A percentile compares a stretch with the other conserved stretches of the same genome.
phyloP scores from a whole-genome alignment of 306 rosid species.

The Styphnolobium japonicum region DNA sequence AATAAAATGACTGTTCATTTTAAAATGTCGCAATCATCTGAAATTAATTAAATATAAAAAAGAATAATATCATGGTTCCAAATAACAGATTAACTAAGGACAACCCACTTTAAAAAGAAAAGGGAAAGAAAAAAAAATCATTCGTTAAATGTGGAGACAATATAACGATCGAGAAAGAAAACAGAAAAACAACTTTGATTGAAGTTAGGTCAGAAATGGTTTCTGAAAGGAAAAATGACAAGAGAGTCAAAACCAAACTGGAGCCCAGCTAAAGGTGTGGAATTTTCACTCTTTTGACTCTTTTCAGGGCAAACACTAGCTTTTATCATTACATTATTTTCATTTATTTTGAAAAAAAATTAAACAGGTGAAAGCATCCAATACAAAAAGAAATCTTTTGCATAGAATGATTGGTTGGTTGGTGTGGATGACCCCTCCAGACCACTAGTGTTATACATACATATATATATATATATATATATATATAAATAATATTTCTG shows the following conservation, averaged over 20 bases:
- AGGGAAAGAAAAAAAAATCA: not conserved
- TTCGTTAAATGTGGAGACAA: not conserved
- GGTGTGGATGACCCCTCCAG: not conserved
- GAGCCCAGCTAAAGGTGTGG: not conserved
- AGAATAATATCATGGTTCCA: not conserved
- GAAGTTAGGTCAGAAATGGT: not conserved
- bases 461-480: not conserved
- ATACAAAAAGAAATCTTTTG: not conserved
- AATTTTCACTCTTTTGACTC: not conserved
- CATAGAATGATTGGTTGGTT: not conserved
- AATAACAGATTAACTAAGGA: too few relatives aligned
- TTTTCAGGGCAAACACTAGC: not conserved
- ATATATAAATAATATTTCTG: not conserved
- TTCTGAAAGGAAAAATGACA: not conserved
- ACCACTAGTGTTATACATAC: not conserved
- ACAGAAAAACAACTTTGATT: not conserved
- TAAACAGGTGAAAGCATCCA: not conserved
- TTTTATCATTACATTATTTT: not conserved
- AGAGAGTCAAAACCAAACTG: not conserved
- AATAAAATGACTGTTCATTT: not conserved
- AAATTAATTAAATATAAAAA: not conserved
- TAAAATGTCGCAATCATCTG: not conserved
- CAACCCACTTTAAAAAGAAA: not conserved
- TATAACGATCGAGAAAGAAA: not conserved
- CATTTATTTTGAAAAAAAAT: not conserved